These are phyloP conservation scores for Chenopodium formosanum DNA, from an alignment of 148 eudicot species.

Conservation along the genomic window DNA sequence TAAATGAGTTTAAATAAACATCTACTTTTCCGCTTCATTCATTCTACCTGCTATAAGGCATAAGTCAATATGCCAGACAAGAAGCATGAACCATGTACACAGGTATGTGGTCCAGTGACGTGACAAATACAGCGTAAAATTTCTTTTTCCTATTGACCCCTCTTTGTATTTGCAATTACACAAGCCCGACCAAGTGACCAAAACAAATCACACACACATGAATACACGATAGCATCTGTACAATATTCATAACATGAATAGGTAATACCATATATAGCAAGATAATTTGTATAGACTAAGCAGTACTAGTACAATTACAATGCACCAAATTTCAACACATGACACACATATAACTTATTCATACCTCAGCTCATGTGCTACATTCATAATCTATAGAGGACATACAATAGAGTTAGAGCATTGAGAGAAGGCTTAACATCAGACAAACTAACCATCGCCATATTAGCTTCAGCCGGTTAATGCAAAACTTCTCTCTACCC, in stretches of 20 bases:
- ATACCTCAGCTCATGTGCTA: constrained; percentile 15
- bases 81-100: background rate
- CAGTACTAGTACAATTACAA: constrained; percentile 6
- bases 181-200: background rate
- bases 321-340: background rate
- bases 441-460: constrained; percentile 11
- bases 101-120: background rate
- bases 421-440: constrained; percentile 3
- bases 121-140: background rate
- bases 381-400: background rate
- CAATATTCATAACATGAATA: background rate
- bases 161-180: background rate
- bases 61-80: background rate
- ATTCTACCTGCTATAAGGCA: background rate
- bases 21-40: background rate
- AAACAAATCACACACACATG: background rate
- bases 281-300: background rate
- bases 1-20: background rate
- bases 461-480: constrained; percentile 27
- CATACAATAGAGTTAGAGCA: background rate
- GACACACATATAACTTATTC: background rate
- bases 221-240: background rate
- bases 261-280: background rate
- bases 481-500: constrained; percentile 70
- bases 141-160: background rate